Conservation (phyloP, 345 rosid genomes). For the Trapa incisa region DNA sequence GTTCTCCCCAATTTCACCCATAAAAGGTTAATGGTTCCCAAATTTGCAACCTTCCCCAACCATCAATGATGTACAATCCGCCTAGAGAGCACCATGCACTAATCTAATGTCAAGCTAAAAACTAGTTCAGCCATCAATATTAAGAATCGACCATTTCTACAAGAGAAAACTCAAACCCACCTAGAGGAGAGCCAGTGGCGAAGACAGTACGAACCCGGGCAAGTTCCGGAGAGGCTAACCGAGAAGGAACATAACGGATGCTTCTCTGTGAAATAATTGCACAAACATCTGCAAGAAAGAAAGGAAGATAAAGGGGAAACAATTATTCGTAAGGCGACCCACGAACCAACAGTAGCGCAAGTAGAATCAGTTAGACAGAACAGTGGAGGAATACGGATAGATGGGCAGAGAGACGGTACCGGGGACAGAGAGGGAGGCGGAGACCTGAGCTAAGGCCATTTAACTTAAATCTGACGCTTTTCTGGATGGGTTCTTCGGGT, state of each 20-base stretch:
- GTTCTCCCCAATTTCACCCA: background rate
- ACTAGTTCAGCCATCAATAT: background rate
- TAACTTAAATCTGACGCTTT: background rate
- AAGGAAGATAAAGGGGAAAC: background rate
- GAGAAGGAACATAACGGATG: conserved; percentile 3
- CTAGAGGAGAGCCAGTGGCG: conserved; percentile 51
- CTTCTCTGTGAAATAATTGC: conserved; percentile 15
- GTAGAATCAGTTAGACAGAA: background rate
- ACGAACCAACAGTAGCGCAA: conserved; percentile 1
- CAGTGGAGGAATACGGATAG: background rate
- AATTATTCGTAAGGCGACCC: background rate
- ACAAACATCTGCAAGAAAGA: conserved; percentile 24
- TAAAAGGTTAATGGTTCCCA: background rate
- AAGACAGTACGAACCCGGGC: conserved; percentile 27
- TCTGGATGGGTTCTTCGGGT: background rate
- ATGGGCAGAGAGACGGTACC: background rate
- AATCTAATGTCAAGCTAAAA: background rate
- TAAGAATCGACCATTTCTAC: background rate
- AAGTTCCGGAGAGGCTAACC: conserved; percentile 20
- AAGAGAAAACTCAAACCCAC: conserved; percentile 18
- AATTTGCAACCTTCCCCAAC: too few relatives aligned
- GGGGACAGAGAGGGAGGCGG: conserved; percentile 24
- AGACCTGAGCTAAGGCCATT: conserved; percentile 58
- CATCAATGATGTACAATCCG: too few relatives aligned
- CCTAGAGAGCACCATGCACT: too few relatives aligned